Evolutionary conservation across 495 filamentous ascomycete genomes (phyloP).

Genomic region (Xylaria acuta): DNA sequence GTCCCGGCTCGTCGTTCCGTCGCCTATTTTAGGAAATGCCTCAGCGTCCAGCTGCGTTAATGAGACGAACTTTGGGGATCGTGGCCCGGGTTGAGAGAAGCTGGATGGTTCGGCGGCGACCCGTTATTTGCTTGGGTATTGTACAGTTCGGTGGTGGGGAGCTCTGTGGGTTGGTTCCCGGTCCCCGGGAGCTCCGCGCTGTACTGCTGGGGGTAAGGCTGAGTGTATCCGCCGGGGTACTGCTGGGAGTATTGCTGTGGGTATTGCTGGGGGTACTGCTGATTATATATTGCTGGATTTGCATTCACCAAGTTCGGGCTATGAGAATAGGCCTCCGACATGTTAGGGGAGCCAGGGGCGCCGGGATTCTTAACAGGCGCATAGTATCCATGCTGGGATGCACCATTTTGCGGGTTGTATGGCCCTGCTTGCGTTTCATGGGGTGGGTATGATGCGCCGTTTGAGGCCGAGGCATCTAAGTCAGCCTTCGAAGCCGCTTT

Average conservation of each 20-base stretch:
- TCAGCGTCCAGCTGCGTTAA: neutral
- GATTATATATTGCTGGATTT: constrained; percentile 24
- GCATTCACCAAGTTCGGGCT: neutral
- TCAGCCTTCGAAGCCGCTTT: constrained; percentile 26
- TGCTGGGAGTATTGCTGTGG: constrained; percentile 34
- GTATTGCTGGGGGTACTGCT: constrained; percentile 29
- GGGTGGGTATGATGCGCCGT: neutral
- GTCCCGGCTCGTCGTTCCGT: neutral
- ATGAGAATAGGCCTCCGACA: constrained; percentile 28
- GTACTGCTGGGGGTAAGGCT: constrained; percentile 29
- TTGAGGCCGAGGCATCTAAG: neutral
- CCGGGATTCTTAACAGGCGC: constrained; percentile 32
- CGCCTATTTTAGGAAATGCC: neutral
- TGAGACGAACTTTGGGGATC: neutral
- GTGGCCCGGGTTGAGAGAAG: neutral
- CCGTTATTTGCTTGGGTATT: neutral
- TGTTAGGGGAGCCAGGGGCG: constrained; percentile 16
- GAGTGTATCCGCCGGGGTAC: constrained; percentile 26
- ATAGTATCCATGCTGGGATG: constrained; percentile 32
- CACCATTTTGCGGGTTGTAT: constrained; percentile 20
- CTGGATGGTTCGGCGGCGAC: constrained; percentile 9
- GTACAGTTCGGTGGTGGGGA: constrained; percentile 28
- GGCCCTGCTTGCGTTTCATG: constrained; percentile 1
- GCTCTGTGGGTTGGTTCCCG: constrained; percentile 31
- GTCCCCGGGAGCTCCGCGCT: constrained; percentile 32